Base-by-base conservation (phyloP, 2,329 filamentous ascomycete species). In the Amauroascus niger region DNA sequence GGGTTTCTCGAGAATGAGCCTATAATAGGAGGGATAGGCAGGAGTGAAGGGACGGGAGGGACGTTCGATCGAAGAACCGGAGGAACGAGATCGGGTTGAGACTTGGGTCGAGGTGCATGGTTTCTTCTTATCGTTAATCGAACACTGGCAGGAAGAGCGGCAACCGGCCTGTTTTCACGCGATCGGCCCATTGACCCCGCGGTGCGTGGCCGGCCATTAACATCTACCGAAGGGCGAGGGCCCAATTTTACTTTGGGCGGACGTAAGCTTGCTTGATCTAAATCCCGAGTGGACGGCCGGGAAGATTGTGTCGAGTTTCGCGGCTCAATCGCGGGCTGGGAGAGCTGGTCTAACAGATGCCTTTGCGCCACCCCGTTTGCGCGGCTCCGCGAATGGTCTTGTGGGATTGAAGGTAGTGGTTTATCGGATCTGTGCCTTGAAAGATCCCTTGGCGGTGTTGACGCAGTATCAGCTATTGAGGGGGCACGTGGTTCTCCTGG, bases 231-330 rank as follows among this genome's bases (percentile, higher is more conserved):
- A 24, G 89, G 89, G 44, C 91, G 80, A 8, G 93, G 91, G 1
- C 84, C 93, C 41, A 95, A 79, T 70, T 94, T 96, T 53, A 95
- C 83, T 67, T 94, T 96, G 51, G 75, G 75, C 56, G 63, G 66
- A 52, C 65, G 66, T 41, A 67, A 63, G 44, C 65, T 67, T 13
- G 66, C 65, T 22, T 66, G 68, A 52, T 73, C 72, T 32, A 75
- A 64, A 48, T 76, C 74, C 22, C 65, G 67, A 28, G 72, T 61
- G 0, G 73, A 72, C 16, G 73, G 72, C 22, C 74, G 67, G 33
- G 65, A 65, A 13, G 72, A 72, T 52, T 73, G 70, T 18, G 67
- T 65, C 16, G 69, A 71, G 57, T 63, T 65, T 16, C 70, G 67
- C 13, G 63, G 61, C 47, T 72, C 69, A 5, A 64, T 64, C 9